Conservation (phyloP, 2,329 filamentous ascomycete genomes). For the Colletotrichum somersetense region DNA sequence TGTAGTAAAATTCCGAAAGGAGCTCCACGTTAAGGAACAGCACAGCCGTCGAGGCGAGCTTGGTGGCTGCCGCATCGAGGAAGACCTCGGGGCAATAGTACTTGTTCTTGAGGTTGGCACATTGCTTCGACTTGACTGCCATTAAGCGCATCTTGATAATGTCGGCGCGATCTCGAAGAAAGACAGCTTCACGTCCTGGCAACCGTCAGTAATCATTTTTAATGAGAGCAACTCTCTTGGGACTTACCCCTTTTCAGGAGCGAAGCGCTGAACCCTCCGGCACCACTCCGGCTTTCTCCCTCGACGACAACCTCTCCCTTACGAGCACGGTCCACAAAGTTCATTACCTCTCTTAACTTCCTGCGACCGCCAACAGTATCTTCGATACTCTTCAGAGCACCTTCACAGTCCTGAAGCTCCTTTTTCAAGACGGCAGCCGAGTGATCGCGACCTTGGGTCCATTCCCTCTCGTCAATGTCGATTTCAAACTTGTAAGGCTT, state of each 20-base stretch:
- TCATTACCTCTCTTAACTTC: constrained; percentile 90
- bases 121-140: constrained; percentile 92
- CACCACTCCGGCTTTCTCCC: constrained; percentile 84
- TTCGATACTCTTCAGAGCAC: constrained; percentile 81
- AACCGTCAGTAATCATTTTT: constrained; percentile 45
- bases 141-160: constrained; percentile 91
- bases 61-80: constrained; percentile 95
- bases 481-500: constrained; percentile 99
- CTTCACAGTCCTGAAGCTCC: constrained; percentile 87
- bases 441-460: constrained; percentile 87
- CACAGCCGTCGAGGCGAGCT: constrained; percentile 93
- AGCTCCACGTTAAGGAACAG: constrained; percentile 98
- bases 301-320: constrained; percentile 88
- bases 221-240: constrained; percentile 15
- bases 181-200: constrained; percentile 89
- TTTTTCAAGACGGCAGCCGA: constrained; percentile 84
- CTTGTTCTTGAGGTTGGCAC: constrained; percentile 85
- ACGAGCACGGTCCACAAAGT: constrained; percentile 89
- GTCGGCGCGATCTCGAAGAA: constrained; percentile 90
- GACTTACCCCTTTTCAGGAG: constrained; percentile 82
- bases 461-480: constrained; percentile 91
- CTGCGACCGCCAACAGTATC: constrained; percentile 81
- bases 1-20: constrained; percentile 96
- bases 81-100: constrained; percentile 98
- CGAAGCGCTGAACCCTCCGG: constrained; percentile 92